phyloP scores from a whole-genome alignment of 2,329 filamentous ascomycete species.

The Leptographium radiaticola region DNA sequence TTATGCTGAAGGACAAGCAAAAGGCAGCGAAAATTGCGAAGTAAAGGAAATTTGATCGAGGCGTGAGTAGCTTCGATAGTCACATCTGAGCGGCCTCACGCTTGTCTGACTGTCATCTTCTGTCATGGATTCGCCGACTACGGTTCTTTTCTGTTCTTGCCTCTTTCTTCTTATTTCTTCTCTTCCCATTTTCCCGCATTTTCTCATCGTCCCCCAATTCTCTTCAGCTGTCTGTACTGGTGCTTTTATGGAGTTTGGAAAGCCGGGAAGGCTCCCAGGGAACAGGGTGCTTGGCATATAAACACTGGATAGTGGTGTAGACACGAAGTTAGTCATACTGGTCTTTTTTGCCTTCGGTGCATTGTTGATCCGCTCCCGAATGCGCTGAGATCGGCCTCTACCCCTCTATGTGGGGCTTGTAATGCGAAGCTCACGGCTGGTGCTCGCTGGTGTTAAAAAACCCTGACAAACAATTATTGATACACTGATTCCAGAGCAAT shows the following conservation, averaged over 20 bases:
- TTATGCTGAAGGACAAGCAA: conserved; percentile 18
- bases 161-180: not conserved
- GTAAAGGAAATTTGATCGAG: not conserved
- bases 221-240: not conserved
- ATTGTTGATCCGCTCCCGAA: not conserved
- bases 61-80: not conserved
- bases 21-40: conserved; percentile 6
- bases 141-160: not conserved
- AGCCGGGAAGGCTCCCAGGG: not conserved
- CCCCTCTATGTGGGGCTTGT: not conserved
- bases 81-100: too few species aligned
- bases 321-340: not conserved
- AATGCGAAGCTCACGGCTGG: not conserved
- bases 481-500: not conserved
- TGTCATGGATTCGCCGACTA: not conserved
- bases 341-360: not conserved
- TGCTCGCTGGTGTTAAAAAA: not conserved
- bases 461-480: not conserved
- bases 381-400: not conserved
- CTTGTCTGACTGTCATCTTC: too few species aligned
- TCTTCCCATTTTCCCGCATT: not conserved
- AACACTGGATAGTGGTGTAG: not conserved
- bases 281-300: not conserved
- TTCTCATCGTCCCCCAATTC: not conserved
- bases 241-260: conserved; percentile 1